phyloP scores from a whole-genome alignment of 106 monocot species.

The Dactylorhiza incarnata region DNA sequence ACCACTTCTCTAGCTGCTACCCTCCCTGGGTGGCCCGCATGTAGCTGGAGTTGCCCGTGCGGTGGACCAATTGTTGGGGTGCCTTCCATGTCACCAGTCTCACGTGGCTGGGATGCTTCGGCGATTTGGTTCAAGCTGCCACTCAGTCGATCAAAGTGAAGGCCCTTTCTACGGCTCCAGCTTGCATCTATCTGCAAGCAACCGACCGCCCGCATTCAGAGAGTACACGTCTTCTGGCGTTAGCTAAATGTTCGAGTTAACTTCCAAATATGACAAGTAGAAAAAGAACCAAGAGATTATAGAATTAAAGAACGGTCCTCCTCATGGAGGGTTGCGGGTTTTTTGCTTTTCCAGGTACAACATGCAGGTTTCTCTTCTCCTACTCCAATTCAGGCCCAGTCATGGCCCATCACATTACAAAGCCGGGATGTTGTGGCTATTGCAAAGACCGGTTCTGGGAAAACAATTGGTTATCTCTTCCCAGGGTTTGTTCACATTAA shows the following conservation, averaged over 20 bases:
- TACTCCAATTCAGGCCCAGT: conserved; percentile 93
- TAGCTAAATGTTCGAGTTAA: conserved; percentile 24
- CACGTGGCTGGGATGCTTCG: conserved; percentile 15
- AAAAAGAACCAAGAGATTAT: conserved; percentile 9
- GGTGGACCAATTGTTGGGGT: conserved; percentile 41
- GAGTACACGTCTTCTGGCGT: conserved; percentile 26
- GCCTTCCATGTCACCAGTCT: conserved; percentile 37
- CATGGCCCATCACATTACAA: conserved; percentile 88
- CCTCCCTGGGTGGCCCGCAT: conserved; percentile 33
- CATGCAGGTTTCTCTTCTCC: conserved; percentile 77
- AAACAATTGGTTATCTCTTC: conserved; percentile 86
- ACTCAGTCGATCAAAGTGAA: conserved; percentile 15
- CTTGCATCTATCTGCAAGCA: conserved; percentile 30
- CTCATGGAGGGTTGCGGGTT: conserved; percentile 14
- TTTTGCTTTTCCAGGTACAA: conserved; percentile 60
- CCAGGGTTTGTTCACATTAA: conserved; percentile 81
- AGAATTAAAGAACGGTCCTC: conserved; percentile 7
- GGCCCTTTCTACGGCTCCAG: conserved; percentile 18
- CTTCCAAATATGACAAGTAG: conserved; percentile 10
- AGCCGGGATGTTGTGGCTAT: conserved; percentile 79
- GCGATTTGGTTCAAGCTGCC: conserved; percentile 29
- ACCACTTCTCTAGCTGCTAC: conserved; percentile 13
- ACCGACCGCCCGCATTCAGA: conserved; percentile 16
- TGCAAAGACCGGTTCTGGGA: conserved; percentile 97
- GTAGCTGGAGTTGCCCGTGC: conserved; percentile 38